Base-by-base conservation (phyloP, 73 alveolate species). In the Paramecium biaurelia region DNA sequence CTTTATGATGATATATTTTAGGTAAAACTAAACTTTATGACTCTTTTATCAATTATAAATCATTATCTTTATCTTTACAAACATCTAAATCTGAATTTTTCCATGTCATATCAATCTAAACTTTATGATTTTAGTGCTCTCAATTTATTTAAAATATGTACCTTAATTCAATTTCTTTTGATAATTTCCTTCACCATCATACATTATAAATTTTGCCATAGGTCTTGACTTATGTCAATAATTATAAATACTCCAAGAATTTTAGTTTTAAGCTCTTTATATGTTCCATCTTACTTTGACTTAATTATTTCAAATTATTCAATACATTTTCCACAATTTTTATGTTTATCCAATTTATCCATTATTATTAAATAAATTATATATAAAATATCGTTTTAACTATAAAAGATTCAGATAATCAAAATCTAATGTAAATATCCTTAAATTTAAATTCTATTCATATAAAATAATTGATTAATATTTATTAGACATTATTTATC, bases 101-200 rank as follows among this genome's bases (percentile, higher is more conserved):
- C 90, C 90, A 79, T 4, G 34, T 47, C 42, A 41, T 42, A 23
- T 26, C 76, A 42, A 79, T 79, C 11, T 41, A 43, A 43, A 79
- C 90, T 42, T 45, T 79, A 30, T 30, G 56, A 34, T 79, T 79
- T 79, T 79, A 23, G 56, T 79, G 90, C 42, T 79, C 90, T 79
- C 45, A 41, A 42, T 18, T 24, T 23, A 32, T 1, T 8, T 43
- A 43, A 79, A 42, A 1, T 42, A 20, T 14, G 15, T 23, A 79
- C 90, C 90, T 79, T 79, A 20, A 38, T 42, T 79, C 26, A 41
- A 79, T 45, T 79, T 79, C 47, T 47, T 79, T 9, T 45, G 28
- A 79, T 79, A 79, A 23, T 79, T 79, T 14, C 90, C 90, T 45
- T 79, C 76, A 18, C 90, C 90, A 21, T 79, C 90, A 79, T 42